Evolutionary conservation across 1,139 yeast species (phyloP).

Genomic region (Hemisphaericaspora subhashii): DNA sequence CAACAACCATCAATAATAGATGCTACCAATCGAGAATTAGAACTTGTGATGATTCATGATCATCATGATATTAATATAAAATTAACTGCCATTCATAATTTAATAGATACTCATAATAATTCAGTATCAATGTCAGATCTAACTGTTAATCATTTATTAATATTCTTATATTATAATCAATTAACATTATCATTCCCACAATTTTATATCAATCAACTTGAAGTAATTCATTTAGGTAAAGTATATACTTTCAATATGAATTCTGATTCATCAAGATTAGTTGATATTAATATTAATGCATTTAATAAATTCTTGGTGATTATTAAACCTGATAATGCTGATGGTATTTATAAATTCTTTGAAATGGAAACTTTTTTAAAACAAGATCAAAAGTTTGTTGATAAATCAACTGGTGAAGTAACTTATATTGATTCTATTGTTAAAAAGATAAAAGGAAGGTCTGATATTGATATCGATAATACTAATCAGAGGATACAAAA

Average conservation of each 20-base stretch:
- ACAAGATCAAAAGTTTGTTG: slow-evolving; percentile 7
- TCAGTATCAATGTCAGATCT: slow-evolving; percentile 8
- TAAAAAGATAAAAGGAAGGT: slow-evolving; percentile 10
- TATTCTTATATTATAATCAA: slow-evolving; percentile 15
- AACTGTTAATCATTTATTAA: slow-evolving; percentile 14
- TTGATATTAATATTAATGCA: slow-evolving; percentile 10
- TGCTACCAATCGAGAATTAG: slow-evolving; percentile 7
- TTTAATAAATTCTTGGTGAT: slow-evolving; percentile 12
- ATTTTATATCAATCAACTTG: slow-evolving; percentile 12
- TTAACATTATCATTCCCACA: slow-evolving; percentile 5
- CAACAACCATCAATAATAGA: neutral
- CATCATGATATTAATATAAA: slow-evolving; percentile 14
- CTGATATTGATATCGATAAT: slow-evolving; percentile 1
- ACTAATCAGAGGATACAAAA: neutral
- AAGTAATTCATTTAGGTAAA: slow-evolving; percentile 16
- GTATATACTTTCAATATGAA: slow-evolving; percentile 10
- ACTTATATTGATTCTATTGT: slow-evolving; percentile 13
- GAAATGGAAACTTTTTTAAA: slow-evolving; percentile 11
- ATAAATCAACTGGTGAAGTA: slow-evolving; percentile 13
- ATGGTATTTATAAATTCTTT: slow-evolving; percentile 7
- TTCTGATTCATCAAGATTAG: slow-evolving; percentile 5
- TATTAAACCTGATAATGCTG: slow-evolving; percentile 3
- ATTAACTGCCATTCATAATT: slow-evolving; percentile 12
- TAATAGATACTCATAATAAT: slow-evolving; percentile 11
- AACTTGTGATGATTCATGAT: slow-evolving; percentile 11